These are phyloP conservation scores for Gnomoniopsis smithogilvyi DNA, from an alignment of 2,329 filamentous ascomycete species.

Conservation along the genomic window DNA sequence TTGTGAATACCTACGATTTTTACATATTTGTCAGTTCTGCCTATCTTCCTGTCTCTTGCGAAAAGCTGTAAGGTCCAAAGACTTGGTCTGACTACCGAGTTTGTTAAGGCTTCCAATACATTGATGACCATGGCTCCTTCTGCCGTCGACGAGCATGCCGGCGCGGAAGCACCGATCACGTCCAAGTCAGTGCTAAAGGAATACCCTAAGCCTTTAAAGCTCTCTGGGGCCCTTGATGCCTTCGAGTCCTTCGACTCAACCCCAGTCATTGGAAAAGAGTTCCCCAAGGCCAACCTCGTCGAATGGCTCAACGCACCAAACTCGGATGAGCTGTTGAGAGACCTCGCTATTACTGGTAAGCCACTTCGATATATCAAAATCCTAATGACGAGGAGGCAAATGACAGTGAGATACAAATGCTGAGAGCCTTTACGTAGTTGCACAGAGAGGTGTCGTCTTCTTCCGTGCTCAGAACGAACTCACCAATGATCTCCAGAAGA, in stretches of 20 bases:
- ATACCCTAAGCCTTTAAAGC: constrained; percentile 38
- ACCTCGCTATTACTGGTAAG: constrained; percentile 65
- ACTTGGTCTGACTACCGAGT: background rate
- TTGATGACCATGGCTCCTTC: constrained; percentile 22
- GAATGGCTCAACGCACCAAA: constrained; percentile 61
- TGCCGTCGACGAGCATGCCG: constrained; percentile 18
- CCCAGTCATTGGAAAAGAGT: constrained; percentile 61
- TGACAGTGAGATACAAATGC: background rate
- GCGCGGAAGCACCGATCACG: constrained; percentile 14
- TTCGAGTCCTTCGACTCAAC: constrained; percentile 58
- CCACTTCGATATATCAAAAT: too few relatives aligned
- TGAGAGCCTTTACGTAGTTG: constrained; percentile 39
- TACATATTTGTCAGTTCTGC: background rate
- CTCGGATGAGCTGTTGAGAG: constrained; percentile 59
- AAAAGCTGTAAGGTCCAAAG: background rate
- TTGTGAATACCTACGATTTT: too few relatives aligned
- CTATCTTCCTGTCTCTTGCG: background rate
- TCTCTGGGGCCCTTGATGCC: constrained; percentile 47
- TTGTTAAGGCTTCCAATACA: too few relatives aligned
- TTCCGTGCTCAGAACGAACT: constrained; percentile 58
- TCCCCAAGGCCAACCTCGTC: constrained; percentile 53
- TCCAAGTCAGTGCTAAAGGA: constrained; percentile 1
- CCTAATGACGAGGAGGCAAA: background rate
- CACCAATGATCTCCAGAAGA: constrained; percentile 57
- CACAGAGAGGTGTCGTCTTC: constrained; percentile 62